Evolutionary conservation across 495 filamentous ascomycete genomes (phyloP), one percentile per base, ranked within the genome.

Genomic region (Hypoxylon fuscum): DNA sequence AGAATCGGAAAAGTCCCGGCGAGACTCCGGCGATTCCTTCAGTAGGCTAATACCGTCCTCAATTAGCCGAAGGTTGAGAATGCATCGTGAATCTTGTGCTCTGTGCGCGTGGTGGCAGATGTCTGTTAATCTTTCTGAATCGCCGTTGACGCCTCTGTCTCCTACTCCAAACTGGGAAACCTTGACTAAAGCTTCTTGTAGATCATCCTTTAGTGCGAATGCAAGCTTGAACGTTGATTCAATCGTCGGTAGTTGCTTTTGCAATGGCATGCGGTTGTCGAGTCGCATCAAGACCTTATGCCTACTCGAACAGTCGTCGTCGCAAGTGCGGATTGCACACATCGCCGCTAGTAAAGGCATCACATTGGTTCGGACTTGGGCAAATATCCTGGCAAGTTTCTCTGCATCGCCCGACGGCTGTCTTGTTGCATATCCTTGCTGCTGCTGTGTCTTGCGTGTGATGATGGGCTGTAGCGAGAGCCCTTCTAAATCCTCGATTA

Each of bases 331-430:
- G 11, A 18, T n/a, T n/a, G 15, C 18, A 31, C 38, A 41, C 15
- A 41, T 14, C 1, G 15, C 38, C 38, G 10, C 15, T 5, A 46
- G 31, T 31, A 46, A 18, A 10, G 43, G 43, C 14, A 18, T 31
- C 6, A 23, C 43, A 17, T 15, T 46, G 43, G 7, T 46, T 3
- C 22, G 43, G n/a, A 46, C 43, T 31, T 46, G 43, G 12, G 23
- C 23, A 14, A 29, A 46, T 46, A 46, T 46, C 22, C 31, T 46
- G 43, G 23, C 23, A 17, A 46, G 43, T n/a, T 18, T 46, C n/a
- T 4, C n/a, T 14, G 43, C 43, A 10, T 18, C 23, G 23, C 10
- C 11, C 11, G 43, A 46, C 3, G 22, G 43, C 23, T 46, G 23
- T 27, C 23, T 46, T 18, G 3, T 5, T 46, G 43, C 41, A 40